Evolutionary conservation across 768 basidiomycete genomes (phyloP), one percentile per base, ranked within the genome.

Genomic region (Phlebiopsis flavidoalba): DNA sequence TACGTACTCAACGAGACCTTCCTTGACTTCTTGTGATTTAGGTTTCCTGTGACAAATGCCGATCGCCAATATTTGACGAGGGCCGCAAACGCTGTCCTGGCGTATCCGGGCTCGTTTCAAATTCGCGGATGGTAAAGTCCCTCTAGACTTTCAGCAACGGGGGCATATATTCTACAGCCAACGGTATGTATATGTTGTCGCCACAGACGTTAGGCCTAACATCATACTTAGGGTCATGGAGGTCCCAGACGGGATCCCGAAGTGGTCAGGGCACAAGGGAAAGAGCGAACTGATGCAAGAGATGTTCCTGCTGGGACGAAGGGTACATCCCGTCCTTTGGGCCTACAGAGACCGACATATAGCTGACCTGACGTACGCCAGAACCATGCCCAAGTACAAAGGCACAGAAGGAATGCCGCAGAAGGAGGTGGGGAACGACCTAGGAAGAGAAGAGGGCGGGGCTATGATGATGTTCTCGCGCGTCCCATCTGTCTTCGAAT

Each of bases 21-120:
- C 17, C 8, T 24, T 37, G 22, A 22, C 24, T 46, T 19, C 37
- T 45, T 5, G 1, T 11, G 10, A 4, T 19, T 3, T 19, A 68
- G 64, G 64, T 70, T 2, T 74, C 72, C 14, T 73, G 73, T 52
- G 50, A 72, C 57, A 50, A 63, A 7, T 73, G 71, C 47, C 70
- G 73, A 12, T 68, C 69, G 3, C 72, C 72, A 14, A 51, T 74
- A 3, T 74, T 74, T 36, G 72, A 74, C 53, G 73, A 74, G 57
- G 73, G 72, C 31, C 65, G 70, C n/a, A 63, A n/a, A 66, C 58
- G 69, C 66, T 10, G 72, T 74, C 8, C 68, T 73, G 14, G 71
- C 71, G 0, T 72, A 72, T 58, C 72, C 72, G 1, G 61, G 65
- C 6, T 60, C 67, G 3, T 72, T n/a, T 73, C 64, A 66, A 66